phyloP scores from a whole-genome alignment of 768 basidiomycete genomes.

The Lentinula raphanica region DNA sequence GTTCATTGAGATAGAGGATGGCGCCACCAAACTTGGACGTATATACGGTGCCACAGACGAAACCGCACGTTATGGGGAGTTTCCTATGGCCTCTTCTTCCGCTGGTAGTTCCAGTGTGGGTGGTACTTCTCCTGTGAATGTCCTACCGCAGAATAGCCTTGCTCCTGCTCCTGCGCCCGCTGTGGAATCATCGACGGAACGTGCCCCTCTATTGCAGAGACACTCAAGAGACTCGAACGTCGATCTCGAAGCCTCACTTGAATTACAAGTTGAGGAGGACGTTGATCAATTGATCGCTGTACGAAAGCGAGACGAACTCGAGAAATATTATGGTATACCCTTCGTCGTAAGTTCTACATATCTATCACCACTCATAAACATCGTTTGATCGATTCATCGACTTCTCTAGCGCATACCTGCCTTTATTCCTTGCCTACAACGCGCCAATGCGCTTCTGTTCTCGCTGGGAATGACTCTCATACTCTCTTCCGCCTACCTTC shows the following conservation, averaged over 20 bases:
- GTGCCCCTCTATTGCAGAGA: background rate
- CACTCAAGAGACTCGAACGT: background rate
- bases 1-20: background rate
- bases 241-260: slow-evolving; percentile 13
- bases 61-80: background rate
- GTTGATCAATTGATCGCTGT: slow-evolving; percentile 59
- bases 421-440: slow-evolving; percentile 72
- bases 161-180: background rate
- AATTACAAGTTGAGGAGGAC: slow-evolving; percentile 54
- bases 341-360: slow-evolving; percentile 66
- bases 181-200: background rate
- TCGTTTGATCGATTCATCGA: background rate
- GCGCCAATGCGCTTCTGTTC: slow-evolving; percentile 67
- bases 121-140: background rate
- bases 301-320: slow-evolving; percentile 69
- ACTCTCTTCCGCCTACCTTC: slow-evolving; percentile 57
- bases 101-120: background rate
- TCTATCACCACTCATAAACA: background rate
- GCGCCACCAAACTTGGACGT: background rate
- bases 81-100: background rate
- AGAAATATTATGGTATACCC: slow-evolving; percentile 76
- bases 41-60: background rate
- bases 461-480: slow-evolving; percentile 63
- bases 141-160: background rate
- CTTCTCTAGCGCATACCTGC: slow-evolving; percentile 67